Evolutionary conservation across 2,329 filamentous ascomycete species (phyloP).

Genomic region (Hypoxylon sp.): DNA sequence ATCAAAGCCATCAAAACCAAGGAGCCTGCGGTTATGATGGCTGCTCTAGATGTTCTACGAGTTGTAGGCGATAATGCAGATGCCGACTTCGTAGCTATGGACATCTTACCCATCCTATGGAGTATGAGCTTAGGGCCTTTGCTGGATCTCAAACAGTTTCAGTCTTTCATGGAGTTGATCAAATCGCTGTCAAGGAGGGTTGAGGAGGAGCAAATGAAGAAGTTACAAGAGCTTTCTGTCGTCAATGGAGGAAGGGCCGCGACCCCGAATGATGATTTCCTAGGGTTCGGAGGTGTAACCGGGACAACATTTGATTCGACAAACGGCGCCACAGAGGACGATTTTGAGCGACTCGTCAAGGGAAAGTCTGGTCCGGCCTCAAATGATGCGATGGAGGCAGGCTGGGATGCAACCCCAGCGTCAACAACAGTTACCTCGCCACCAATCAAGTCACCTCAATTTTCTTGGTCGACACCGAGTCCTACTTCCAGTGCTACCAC

Average conservation of each 20-base stretch:
- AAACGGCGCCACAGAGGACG: constrained; percentile 72
- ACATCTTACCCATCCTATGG: constrained; percentile 92
- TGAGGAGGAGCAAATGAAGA: constrained; percentile 89
- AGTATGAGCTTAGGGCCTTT: constrained; percentile 90
- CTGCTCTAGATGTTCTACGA: constrained; percentile 85
- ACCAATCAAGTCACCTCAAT: constrained; percentile 59
- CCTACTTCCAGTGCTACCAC: constrained; percentile 56
- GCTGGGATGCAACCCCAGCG: constrained; percentile 64
- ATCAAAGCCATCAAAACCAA: constrained; percentile 97
- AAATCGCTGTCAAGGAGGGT: constrained; percentile 83
- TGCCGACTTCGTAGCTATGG: constrained; percentile 90
- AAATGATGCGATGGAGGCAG: constrained; percentile 60
- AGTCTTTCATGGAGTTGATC: constrained; percentile 90
- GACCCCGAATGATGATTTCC: constrained; percentile 74
- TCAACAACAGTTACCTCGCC: constrained; percentile 51
- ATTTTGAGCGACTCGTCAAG: constrained; percentile 92
- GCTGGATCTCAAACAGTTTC: constrained; percentile 89
- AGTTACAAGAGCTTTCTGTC: constrained; percentile 84
- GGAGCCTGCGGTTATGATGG: constrained; percentile 97
- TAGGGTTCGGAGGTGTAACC: constrained; percentile 78
- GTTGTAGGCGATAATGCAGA: constrained; percentile 88
- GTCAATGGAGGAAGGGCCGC: constrained; percentile 65
- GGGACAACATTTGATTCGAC: constrained; percentile 69
- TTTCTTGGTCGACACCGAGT: constrained; percentile 75
- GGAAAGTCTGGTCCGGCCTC: constrained; percentile 68